Evolutionary conservation across 202 grass and related monocot species (phyloP), one percentile per base, ranked within the genome.

Genomic region (Panicum virgatum): DNA sequence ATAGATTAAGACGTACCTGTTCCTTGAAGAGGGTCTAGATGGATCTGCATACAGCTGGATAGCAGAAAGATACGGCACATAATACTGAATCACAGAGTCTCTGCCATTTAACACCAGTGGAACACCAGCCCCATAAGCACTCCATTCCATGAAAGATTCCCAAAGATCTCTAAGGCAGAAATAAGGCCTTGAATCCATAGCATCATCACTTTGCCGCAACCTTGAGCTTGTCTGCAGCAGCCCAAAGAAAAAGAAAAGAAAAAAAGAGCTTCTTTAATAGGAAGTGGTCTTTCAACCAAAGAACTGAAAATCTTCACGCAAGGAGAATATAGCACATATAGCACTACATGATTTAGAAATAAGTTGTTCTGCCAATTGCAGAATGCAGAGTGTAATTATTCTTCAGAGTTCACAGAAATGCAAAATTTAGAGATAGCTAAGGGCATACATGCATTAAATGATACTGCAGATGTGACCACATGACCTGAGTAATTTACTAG

Each of bases 61-160:
- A 46, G 91, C 93, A 70, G 96, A 99, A 72, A 99, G 93, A 81
- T 91, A 99, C 51, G 96, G 96, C 50, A 99, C 96, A 37, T 99
- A 99, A 72, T 99, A 99, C 80, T 99, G 96, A 59, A 91, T 85
- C 69, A 94, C 96, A 34, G 74, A 90, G 71, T 99, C 93, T 69
- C 77, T 87, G 27, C 87, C 93, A 86, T 94, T 96, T 82, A 99
- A 80, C 76, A 96, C 69, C 72, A 99, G 77, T 12, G 93, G 96
- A 62, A 99, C 96, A 63, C 96, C 96, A 29, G 90, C 92, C 30
- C 96, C 96, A 89, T 96, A 99, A 20, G 91, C 96, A 82, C 96
- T 96, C 91, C 96, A 99, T 83, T 99, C 96, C 50, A 92, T 94
- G 83, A 99, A 96, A 56, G 93, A 93, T 78, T 99, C 96, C 93